Evolutionary conservation across 495 filamentous ascomycete species (phyloP), one percentile per base, ranked within the genome.

Genomic region (Elasticomyces elasticus): DNA sequence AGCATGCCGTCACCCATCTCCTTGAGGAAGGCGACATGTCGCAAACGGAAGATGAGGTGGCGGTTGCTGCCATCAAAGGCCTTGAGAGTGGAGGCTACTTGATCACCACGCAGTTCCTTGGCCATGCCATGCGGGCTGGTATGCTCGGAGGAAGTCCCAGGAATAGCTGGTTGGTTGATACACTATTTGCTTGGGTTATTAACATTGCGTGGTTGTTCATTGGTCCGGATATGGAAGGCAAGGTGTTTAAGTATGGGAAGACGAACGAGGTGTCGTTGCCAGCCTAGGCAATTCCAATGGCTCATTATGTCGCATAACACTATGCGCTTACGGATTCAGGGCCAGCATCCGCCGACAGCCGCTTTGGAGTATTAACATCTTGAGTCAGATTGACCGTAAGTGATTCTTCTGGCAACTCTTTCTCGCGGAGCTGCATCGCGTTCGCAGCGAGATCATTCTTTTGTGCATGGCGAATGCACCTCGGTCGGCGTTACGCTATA

Each of bases 11-110:
- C 43, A 95, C 92, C 15, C 76, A 81, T 61, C 77, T 84, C 49
- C 66, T 98, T 54, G 92, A 98, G 70, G 82, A 88, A 60, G 74
- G 72, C 25, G 92, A 98, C 68, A 82, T 81, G 56, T 77, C 78
- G 10, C 87, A 92, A 70, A 85, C 79, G 1, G 82, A 87, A 28
- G 82, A 88, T 5, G 79, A 83, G 54, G 89, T 90, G 7, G 92
- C 92, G 3, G 66, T 62, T 9, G 74, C 73, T 15, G 75, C 84
- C n/a, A 78, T 98, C 20, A 66, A 64, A 27, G 85, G 80, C 3
- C 69, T 98, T 52, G 91, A 98, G 70, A 76, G 69, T 27, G 94
- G 92, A 0, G 75, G 91, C 20, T 86, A 86, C 66, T 68, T 87
- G 59, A 78, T 95, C 33, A 80, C 83, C 4, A 85, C 86, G 17